Evolutionary conservation across 768 basidiomycete species (phyloP).

Genomic region (Guyanaporus albipodus): DNA sequence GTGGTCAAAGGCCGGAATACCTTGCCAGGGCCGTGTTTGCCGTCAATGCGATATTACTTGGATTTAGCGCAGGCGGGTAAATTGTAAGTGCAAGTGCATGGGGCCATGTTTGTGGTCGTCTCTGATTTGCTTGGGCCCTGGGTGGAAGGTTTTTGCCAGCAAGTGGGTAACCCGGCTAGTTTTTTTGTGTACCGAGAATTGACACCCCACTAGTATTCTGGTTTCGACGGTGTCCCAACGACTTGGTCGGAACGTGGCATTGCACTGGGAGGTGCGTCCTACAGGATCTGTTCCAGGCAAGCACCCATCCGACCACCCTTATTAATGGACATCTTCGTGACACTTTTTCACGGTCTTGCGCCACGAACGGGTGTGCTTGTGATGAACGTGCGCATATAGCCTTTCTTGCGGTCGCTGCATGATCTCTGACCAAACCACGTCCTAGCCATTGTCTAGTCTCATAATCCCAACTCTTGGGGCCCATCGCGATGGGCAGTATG

Average conservation of each 20-base stretch:
- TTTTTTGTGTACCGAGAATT: background rate
- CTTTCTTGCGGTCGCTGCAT: background rate
- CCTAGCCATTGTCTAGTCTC: constrained; percentile 45
- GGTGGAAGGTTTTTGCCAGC: constrained; percentile 33
- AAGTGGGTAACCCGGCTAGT: constrained; percentile 19
- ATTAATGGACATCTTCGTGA: constrained; percentile 51
- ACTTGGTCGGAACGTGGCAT: constrained; percentile 58
- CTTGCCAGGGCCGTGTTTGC: constrained; percentile 49
- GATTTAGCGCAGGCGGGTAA: constrained; percentile 42
- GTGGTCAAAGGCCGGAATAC: constrained; percentile 41
- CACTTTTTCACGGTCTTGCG: constrained; percentile 48
- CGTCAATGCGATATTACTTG: constrained; percentile 42
- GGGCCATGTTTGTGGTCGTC: background rate
- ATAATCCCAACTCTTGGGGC: constrained; percentile 49
- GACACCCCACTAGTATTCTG: constrained; percentile 39
- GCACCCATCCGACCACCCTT: background rate
- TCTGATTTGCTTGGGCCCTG: background rate
- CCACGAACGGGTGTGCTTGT: constrained; percentile 46
- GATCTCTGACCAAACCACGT: constrained; percentile 10
- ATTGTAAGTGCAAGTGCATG: constrained; percentile 38
- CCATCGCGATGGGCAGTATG: constrained; percentile 39
- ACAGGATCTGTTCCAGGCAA: background rate
- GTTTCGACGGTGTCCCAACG: constrained; percentile 39
- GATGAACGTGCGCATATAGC: constrained; percentile 46
- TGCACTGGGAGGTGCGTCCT: constrained; percentile 46